phyloP scores from a whole-genome alignment of 495 filamentous ascomycete species.

The Talaromyces borbonicus region DNA sequence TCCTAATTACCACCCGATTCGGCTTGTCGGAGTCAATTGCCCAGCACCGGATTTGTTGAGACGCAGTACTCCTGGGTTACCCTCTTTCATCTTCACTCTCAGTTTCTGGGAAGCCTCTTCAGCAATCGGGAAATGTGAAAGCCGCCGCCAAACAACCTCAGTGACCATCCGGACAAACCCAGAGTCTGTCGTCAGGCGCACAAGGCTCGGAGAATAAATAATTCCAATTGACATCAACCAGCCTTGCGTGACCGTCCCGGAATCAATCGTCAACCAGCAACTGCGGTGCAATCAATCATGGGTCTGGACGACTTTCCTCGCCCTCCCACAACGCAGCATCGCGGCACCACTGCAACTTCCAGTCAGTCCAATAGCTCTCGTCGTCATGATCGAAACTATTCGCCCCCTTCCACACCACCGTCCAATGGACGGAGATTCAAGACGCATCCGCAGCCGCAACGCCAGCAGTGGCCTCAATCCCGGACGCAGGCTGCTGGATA shows the following conservation, averaged over 20 bases:
- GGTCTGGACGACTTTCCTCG: constrained; percentile 6
- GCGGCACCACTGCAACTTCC: neutral
- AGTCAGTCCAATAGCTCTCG: constrained; percentile 2
- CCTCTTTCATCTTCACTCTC: too few relatives aligned
- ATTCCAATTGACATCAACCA: constrained; percentile 1
- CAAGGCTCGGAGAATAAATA: neutral
- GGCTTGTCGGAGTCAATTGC: neutral
- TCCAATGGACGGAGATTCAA: constrained; percentile 24
- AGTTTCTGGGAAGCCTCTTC: neutral
- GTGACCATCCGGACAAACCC: neutral
- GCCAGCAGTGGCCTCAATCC: constrained; percentile 22
- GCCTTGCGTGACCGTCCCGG: too few relatives aligned
- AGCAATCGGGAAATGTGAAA: neutral
- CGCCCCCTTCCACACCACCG: constrained; percentile 39
- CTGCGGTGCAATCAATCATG: neutral
- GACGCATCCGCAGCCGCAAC: constrained; percentile 18
- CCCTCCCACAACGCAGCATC: constrained; percentile 3
- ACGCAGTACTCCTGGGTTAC: too few relatives aligned
- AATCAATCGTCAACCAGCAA: neutral
- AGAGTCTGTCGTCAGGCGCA: neutral
- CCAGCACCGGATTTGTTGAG: too few relatives aligned
- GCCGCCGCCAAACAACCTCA: neutral
- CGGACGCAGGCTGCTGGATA: constrained; percentile 22
- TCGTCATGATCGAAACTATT: constrained; percentile 12
- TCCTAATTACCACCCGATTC: neutral